phyloP scores from a whole-genome alignment of 768 basidiomycete genomes.

The Psilocybe tampanensis region DNA sequence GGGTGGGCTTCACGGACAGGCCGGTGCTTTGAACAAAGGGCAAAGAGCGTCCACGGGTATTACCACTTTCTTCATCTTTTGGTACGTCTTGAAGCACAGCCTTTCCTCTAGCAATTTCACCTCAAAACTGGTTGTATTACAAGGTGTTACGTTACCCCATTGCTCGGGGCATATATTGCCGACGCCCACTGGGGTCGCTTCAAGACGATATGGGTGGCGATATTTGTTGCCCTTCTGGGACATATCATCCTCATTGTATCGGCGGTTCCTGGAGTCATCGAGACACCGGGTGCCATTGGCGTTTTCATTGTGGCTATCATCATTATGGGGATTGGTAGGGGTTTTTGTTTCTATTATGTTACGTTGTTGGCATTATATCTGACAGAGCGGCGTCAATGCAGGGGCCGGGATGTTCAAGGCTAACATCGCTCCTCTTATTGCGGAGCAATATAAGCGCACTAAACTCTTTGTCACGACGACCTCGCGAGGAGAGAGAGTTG shows the following conservation, averaged over 20 bases:
- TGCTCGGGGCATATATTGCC: conserved; percentile 71
- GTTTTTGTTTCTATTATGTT: not conserved
- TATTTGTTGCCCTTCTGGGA: conserved; percentile 62
- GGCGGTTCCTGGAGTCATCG: conserved; percentile 67
- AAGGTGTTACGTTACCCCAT: conserved; percentile 69
- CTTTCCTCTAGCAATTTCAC: not conserved
- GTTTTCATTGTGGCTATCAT: conserved; percentile 63
- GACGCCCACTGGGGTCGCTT: conserved; percentile 72
- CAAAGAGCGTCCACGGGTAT: conserved; percentile 75
- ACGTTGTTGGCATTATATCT: not conserved
- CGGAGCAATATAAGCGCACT: conserved; percentile 69
- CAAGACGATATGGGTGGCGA: conserved; percentile 70
- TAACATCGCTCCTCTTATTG: conserved; percentile 77
- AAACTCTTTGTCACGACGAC: conserved; percentile 53
- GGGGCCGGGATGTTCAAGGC: conserved; percentile 76
- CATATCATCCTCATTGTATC: conserved; percentile 67
- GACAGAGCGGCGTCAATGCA: conserved; percentile 2
- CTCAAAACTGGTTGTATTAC: not conserved
- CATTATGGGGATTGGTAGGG: conserved; percentile 50
- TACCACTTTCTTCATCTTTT: conserved; percentile 71
- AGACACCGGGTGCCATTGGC: conserved; percentile 48
- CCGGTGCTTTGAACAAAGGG: conserved; percentile 68
- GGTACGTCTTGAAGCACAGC: conserved; percentile 40
- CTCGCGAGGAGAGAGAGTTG: conserved; percentile 64
- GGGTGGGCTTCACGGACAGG: conserved; percentile 50